A percentile compares a stretch with the other conserved stretches of the same genome.
Conservation (phyloP, 2,329 filamentous ascomycete genomes). For the Trichoderma simmonsii region DNA sequence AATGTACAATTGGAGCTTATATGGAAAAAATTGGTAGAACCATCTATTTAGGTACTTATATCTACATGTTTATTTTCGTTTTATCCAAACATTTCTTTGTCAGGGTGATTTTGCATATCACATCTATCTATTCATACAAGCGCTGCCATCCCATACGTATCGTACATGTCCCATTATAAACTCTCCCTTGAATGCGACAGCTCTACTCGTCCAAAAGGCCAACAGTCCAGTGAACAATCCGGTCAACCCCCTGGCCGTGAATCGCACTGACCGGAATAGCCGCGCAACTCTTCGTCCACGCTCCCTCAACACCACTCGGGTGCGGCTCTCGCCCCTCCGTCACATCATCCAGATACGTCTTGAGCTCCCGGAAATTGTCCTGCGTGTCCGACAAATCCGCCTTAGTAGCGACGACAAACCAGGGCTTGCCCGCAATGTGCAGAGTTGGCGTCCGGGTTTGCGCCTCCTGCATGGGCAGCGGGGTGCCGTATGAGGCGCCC, state of each 20-base stretch:
- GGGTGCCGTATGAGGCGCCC: constrained; percentile 22
- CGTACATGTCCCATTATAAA: not conserved
- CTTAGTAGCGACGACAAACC: constrained; percentile 95
- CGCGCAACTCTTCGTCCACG: constrained; percentile 60
- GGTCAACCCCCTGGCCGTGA: constrained; percentile 75
- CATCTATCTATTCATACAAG: not conserved
- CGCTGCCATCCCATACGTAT: not conserved
- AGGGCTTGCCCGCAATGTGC: constrained; percentile 90
- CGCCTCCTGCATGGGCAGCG: constrained; percentile 3
- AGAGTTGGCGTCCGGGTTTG: constrained; percentile 38
- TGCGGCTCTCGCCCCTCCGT: constrained; percentile 62
- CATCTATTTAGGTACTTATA: constrained; percentile 17
- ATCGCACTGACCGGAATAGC: constrained; percentile 89
- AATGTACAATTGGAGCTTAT: not conserved
- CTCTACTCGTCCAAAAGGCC: constrained; percentile 56
- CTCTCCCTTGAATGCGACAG: not conserved
- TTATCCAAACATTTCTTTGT: not conserved
- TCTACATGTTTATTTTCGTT: constrained; percentile 20
- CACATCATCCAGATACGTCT: constrained; percentile 67
- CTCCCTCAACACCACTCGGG: constrained; percentile 62
- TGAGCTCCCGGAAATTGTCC: constrained; percentile 69
- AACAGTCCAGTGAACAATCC: constrained; percentile 69
- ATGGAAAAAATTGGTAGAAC: not conserved
- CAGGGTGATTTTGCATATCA: not conserved
- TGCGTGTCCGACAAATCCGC: constrained; percentile 78